Percentiles rank a stretch among this genome's conserved stretches.
phyloP scores from a whole-genome alignment of 768 basidiomycete species.

The Termitomyces sp. region DNA sequence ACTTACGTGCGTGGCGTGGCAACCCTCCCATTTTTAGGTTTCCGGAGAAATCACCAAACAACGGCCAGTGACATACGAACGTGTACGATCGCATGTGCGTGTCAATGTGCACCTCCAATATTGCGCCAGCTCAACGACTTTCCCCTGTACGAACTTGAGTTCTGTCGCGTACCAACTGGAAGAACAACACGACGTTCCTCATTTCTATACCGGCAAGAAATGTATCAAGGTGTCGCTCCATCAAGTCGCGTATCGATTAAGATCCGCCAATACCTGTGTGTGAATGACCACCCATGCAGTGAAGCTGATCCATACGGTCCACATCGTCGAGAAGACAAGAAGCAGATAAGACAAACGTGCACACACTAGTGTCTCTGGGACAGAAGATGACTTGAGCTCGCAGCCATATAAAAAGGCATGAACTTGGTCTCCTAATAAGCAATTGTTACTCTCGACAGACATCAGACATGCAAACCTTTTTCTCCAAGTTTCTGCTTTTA shows the following conservation, averaged over 20 bases:
- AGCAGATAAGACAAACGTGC: neutral
- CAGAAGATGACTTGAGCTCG: neutral
- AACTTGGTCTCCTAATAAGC: neutral
- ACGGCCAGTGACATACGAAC: neutral
- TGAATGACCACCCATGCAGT: neutral
- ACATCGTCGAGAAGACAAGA: neutral
- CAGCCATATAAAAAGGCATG: neutral
- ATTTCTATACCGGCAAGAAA: too few species aligned
- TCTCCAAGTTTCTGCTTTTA: conserved; percentile 1
- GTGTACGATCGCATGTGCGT: neutral
- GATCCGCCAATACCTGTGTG: neutral
- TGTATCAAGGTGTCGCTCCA: neutral
- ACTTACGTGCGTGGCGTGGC: neutral
- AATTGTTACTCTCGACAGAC: neutral
- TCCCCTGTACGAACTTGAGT: neutral
- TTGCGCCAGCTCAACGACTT: neutral
- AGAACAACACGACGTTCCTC: too few species aligned
- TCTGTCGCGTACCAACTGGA: too few species aligned
- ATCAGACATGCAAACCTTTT: neutral
- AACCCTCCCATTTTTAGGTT: too few species aligned
- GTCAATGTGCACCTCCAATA: neutral
- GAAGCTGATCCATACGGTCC: neutral
- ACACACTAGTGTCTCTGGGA: neutral
- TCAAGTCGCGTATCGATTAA: neutral
- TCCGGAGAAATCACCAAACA: neutral